Evolutionary conservation across 495 filamentous ascomycete genomes (phyloP).

Genomic region (Lasiosphaeria miniovina): DNA sequence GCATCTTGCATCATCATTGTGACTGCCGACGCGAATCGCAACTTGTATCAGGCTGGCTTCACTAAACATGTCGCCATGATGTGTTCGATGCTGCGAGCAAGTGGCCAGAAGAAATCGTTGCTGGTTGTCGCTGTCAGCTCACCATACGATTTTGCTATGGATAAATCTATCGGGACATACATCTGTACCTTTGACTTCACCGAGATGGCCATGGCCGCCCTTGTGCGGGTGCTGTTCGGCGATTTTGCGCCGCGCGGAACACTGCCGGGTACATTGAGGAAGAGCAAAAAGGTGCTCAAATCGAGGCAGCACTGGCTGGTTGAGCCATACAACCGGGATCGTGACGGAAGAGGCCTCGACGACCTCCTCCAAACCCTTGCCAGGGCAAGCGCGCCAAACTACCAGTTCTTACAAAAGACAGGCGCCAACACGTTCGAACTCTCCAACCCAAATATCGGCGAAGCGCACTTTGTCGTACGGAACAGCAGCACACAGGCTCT

Average conservation of each 20-base stretch:
- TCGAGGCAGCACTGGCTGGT: constrained; percentile 87
- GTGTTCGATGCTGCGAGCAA: constrained; percentile 59
- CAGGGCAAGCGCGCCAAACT: constrained; percentile 51
- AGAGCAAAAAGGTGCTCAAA: constrained; percentile 77
- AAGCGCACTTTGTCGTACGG: constrained; percentile 84
- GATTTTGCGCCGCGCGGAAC: constrained; percentile 68
- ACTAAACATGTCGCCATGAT: constrained; percentile 94
- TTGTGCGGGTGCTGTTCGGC: constrained; percentile 79
- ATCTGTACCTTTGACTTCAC: constrained; percentile 94
- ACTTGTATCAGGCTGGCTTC: constrained; percentile 86
- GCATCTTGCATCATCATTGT: constrained; percentile 82
- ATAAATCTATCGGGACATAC: constrained; percentile 79
- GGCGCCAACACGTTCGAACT: constrained; percentile 74
- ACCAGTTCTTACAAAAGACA: constrained; percentile 62
- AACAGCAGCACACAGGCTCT: constrained; percentile 85
- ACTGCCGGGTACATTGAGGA: constrained; percentile 75
- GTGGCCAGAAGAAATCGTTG: constrained; percentile 64
- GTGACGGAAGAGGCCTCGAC: constrained; percentile 68
- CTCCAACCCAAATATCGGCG: constrained; percentile 62
- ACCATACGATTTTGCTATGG: constrained; percentile 93
- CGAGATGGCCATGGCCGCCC: constrained; percentile 77
- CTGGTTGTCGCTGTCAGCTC: constrained; percentile 88
- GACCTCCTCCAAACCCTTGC: constrained; percentile 63
- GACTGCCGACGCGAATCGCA: constrained; percentile 86
- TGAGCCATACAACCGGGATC: constrained; percentile 73